These are phyloP conservation scores for Hygrocybe punicea DNA, from an alignment of 768 basidiomycete species.

Conservation along the genomic window DNA sequence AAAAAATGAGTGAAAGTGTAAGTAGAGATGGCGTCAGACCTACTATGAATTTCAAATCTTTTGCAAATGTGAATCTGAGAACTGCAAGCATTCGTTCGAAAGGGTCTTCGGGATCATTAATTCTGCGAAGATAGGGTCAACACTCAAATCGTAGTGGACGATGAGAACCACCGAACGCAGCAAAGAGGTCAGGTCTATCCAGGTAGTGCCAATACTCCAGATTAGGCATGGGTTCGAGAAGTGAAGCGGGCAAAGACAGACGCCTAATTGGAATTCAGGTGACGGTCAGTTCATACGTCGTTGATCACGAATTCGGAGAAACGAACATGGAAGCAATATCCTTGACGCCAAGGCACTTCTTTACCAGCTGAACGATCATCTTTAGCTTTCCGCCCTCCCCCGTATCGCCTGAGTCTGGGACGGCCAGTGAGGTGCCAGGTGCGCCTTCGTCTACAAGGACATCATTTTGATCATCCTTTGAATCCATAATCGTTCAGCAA, in stretches of 20 bases:
- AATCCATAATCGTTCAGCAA: too few relatives aligned
- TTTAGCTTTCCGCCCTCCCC: slow-evolving; percentile 91
- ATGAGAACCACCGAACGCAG: slow-evolving; percentile 59
- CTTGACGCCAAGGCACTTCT: slow-evolving; percentile 89
- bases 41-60: slow-evolving; percentile 91
- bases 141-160: neutral
- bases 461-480: neutral
- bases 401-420: slow-evolving; percentile 64
- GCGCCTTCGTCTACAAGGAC: slow-evolving; percentile 46
- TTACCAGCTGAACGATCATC: slow-evolving; percentile 89
- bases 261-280: slow-evolving; percentile 54
- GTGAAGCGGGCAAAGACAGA: slow-evolving; percentile 85
- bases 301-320: neutral
- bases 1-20: neutral
- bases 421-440: slow-evolving; percentile 55
- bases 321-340: slow-evolving; percentile 91
- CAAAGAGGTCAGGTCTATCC: slow-evolving; percentile 87
- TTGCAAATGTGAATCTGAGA: slow-evolving; percentile 82
- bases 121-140: slow-evolving; percentile 44
- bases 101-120: slow-evolving; percentile 90
- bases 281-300: slow-evolving; percentile 5
- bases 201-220: slow-evolving; percentile 93
- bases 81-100: slow-evolving; percentile 94
- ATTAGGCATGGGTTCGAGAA: slow-evolving; percentile 92
- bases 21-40: slow-evolving; percentile 28